Conservation (phyloP, 164 flowering plant genomes). For the Pachysandra terminalis region DNA sequence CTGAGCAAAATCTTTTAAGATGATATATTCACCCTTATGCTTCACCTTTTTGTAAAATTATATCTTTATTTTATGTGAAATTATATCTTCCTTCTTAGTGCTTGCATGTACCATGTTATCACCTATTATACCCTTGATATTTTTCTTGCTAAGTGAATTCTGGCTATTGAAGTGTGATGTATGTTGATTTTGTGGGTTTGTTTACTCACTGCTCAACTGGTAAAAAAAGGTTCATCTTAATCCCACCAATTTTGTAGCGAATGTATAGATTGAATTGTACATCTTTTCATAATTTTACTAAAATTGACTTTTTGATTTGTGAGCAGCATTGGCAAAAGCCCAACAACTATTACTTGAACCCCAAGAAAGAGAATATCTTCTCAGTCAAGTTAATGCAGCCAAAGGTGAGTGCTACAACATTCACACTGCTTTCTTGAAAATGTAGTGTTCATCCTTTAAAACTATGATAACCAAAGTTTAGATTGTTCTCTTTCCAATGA, state of each 20-base stretch:
- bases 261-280: not conserved
- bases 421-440: not conserved
- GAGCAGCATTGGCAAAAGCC: conserved; percentile 94
- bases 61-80: too few relatives aligned
- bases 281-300: conserved; percentile 1
- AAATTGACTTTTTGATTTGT: conserved; percentile 5
- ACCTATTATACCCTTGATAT: not conserved
- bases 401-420: conserved; percentile 69
- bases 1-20: too few relatives aligned
- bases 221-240: not conserved
- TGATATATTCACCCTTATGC: too few relatives aligned
- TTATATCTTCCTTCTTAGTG: not conserved
- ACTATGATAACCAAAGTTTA: too few relatives aligned
- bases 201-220: not conserved
- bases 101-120: not conserved
- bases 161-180: not conserved
- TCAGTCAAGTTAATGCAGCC: conserved; percentile 82
- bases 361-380: conserved; percentile 88
- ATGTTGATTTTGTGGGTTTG: not conserved
- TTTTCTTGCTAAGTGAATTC: not conserved
- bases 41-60: not conserved
- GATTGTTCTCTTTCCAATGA: too few relatives aligned
- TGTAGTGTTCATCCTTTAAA: not conserved
- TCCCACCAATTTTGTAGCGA: not conserved
- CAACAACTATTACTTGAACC: conserved; percentile 84